Evolutionary conservation across 306 rosid genomes (phyloP).

Genomic region (Trifolium pratense): DNA sequence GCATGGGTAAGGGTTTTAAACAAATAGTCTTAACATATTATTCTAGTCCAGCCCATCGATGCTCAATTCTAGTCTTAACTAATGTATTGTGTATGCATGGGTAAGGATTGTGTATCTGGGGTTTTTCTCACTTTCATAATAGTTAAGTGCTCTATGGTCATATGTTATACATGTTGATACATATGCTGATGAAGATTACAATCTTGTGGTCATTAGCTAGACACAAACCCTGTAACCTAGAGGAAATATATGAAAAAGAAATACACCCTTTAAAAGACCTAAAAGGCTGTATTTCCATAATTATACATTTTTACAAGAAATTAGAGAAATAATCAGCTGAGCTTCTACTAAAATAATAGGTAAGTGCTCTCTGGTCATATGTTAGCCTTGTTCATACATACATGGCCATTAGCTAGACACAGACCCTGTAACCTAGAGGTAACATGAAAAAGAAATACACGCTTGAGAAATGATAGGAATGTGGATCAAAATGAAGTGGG

Average conservation of each 20-base stretch:
- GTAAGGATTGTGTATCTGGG: neutral
- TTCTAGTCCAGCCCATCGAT: neutral
- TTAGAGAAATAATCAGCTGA: neutral
- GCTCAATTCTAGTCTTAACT: neutral
- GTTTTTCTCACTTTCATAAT: neutral
- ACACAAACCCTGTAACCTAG: neutral
- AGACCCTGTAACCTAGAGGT: conserved; percentile 2
- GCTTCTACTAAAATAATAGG: neutral
- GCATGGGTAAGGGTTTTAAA: neutral
- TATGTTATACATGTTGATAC: neutral
- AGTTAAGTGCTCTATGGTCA: neutral
- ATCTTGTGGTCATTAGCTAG: neutral
- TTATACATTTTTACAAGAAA: neutral
- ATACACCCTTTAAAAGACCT: conserved; percentile 1
- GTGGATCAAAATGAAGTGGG: too few relatives aligned
- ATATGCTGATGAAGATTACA: neutral
- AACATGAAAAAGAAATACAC: conserved; percentile 1
- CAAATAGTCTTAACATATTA: neutral
- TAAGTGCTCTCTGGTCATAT: neutral
- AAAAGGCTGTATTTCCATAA: neutral
- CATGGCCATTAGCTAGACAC: neutral
- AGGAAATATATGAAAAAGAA: conserved; percentile 13
- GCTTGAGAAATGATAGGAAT: too few relatives aligned
- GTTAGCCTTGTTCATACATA: conserved; percentile 1
- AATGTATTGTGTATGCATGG: neutral